A percentile compares a stretch with the other conserved stretches of the same genome.
These are phyloP conservation scores for Ehretia macrophylla DNA, from an alignment of 257 asterid genomes.

Conservation along the genomic window DNA sequence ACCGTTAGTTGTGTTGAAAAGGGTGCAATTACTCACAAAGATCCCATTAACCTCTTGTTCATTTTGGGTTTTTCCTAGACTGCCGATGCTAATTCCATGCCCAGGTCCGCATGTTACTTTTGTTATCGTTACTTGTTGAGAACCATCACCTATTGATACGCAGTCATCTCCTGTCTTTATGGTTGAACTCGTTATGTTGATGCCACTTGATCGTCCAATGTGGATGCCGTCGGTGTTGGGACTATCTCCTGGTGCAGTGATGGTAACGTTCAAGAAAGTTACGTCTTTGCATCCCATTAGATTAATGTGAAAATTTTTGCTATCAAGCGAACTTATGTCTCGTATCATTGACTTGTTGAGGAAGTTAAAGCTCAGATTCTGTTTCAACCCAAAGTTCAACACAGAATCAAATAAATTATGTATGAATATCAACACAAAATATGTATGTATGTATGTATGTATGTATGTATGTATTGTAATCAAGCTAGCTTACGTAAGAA, in stretches of 20 bases:
- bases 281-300: slow-evolving; percentile 8
- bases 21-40: slow-evolving; percentile 10
- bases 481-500: slow-evolving; percentile 20
- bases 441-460: neutral
- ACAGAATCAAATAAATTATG: neutral
- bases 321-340: slow-evolving; percentile 4
- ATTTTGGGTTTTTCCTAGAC: slow-evolving; percentile 10
- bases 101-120: slow-evolving; percentile 25
- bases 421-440: neutral
- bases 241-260: slow-evolving; percentile 14
- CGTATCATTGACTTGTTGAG: slow-evolving; percentile 4
- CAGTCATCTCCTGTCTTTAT: slow-evolving; percentile 28
- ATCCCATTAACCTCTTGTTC: slow-evolving; percentile 19
- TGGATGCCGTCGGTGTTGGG: slow-evolving; percentile 30
- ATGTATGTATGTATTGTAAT: neutral
- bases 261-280: slow-evolving; percentile 5
- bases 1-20: slow-evolving; percentile 15
- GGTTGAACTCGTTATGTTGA: neutral
- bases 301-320: slow-evolving; percentile 12
- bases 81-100: too few relatives aligned
- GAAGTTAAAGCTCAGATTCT: slow-evolving; percentile 20
- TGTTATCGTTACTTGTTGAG: neutral
- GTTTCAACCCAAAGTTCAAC: neutral
- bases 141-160: slow-evolving; percentile 18
- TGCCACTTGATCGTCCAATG: slow-evolving; percentile 6